Percentiles rank a stretch among this genome's conserved stretches.
Evolutionary conservation across 257 asterid species (phyloP).

Genomic region (Scutellaria minor): DNA sequence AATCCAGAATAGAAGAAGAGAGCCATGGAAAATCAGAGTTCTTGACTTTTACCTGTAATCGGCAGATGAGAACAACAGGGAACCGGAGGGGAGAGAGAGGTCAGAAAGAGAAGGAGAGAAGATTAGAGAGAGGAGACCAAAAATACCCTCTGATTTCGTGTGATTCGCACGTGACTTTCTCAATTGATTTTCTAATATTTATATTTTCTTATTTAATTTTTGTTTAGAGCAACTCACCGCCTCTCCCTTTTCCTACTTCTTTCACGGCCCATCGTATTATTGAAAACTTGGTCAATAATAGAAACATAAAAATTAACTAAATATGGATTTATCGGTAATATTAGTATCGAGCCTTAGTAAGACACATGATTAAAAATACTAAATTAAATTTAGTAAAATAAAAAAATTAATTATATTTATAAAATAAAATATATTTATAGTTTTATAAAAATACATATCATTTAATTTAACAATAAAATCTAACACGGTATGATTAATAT

Average conservation of each 20-base stretch:
- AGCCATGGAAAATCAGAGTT: background rate
- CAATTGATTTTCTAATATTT: background rate
- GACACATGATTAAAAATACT: too few relatives aligned
- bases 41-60: slow-evolving; percentile 23
- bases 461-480: too few relatives aligned
- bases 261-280: too few relatives aligned
- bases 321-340: too few relatives aligned
- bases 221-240: background rate
- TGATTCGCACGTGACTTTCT: slow-evolving; percentile 34
- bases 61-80: slow-evolving; percentile 26
- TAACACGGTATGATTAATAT: too few relatives aligned
- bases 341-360: too few relatives aligned
- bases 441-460: too few relatives aligned
- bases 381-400: too few relatives aligned
- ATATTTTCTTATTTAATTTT: background rate
- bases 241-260: background rate
- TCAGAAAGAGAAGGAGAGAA: background rate
- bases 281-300: too few relatives aligned
- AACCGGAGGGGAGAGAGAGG: background rate
- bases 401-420: too few relatives aligned
- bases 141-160: background rate
- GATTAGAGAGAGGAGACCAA: background rate
- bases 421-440: too few relatives aligned
- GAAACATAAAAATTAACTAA: too few relatives aligned
- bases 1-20: background rate